These are phyloP conservation scores for Penicillium fuscoglaucum DNA, from an alignment of 2,329 filamentous ascomycete species.

Conservation along the genomic window DNA sequence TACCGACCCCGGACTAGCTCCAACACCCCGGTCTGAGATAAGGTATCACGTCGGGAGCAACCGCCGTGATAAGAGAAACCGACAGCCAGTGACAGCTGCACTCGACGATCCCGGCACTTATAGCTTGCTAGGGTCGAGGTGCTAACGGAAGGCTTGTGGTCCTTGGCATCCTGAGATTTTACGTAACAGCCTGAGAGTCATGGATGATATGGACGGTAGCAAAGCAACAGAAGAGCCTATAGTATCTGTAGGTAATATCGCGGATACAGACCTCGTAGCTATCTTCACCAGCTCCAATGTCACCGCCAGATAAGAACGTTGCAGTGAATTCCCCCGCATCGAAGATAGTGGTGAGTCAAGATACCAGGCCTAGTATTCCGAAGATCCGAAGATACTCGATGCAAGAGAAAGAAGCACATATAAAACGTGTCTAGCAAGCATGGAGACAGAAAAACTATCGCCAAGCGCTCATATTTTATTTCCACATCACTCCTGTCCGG, in stretches of 20 bases:
- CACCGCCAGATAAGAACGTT: background rate
- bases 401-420: background rate
- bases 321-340: background rate
- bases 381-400: background rate
- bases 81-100: background rate
- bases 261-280: background rate
- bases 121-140: background rate
- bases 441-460: background rate
- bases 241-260: background rate
- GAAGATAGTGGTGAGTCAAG: background rate
- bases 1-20: background rate
- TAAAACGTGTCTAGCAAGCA: background rate
- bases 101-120: background rate
- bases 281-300: background rate
- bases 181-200: background rate
- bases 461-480: background rate
- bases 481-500: background rate
- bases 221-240: background rate
- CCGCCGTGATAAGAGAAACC: background rate
- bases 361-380: background rate
- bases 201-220: background rate
- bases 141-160: background rate
- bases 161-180: background rate
- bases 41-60: background rate
- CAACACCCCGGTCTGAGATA: background rate